A percentile compares a stretch with the other conserved stretches of the same genome.
These are phyloP conservation scores for Colletotrichum costaricense DNA, from an alignment of 2,329 filamentous ascomycete species.

Conservation along the genomic window DNA sequence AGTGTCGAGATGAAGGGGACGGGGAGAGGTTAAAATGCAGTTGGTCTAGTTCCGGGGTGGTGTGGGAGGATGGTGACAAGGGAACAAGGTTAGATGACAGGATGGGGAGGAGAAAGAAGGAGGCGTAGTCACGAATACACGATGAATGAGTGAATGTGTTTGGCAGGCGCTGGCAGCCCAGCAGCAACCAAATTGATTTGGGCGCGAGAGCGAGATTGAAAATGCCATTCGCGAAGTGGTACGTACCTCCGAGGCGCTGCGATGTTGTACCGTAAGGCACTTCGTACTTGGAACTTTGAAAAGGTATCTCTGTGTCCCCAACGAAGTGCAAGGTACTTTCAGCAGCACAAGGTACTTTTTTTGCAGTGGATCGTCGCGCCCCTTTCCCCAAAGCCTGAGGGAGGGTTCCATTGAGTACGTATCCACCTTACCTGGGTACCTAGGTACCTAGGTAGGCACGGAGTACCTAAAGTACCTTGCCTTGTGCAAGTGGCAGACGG, in stretches of 20 bases:
- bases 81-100: slow-evolving; percentile 4
- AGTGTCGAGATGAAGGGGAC: slow-evolving; percentile 4
- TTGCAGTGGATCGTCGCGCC: background rate
- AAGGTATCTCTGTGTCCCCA: background rate
- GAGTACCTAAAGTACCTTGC: background rate
- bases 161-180: background rate
- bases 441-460: too few relatives aligned
- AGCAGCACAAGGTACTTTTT: background rate
- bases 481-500: background rate
- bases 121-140: slow-evolving; percentile 32
- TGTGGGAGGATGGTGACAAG: background rate
- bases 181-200: background rate
- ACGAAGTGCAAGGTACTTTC: background rate
- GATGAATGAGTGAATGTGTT: background rate
- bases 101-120: background rate
- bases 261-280: background rate
- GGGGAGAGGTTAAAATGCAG: slow-evolving; percentile 7
- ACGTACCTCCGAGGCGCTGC: background rate
- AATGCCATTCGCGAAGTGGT: background rate
- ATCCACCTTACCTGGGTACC: background rate
- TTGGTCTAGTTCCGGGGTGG: background rate
- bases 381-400: background rate
- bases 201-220: slow-evolving; percentile 5
- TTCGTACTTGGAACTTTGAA: background rate
- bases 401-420: background rate